Percentiles rank a stretch among this genome's conserved stretches.
These are phyloP conservation scores for Halteria grandinella DNA, from an alignment of 73 alveolate species.

Conservation along the genomic window DNA sequence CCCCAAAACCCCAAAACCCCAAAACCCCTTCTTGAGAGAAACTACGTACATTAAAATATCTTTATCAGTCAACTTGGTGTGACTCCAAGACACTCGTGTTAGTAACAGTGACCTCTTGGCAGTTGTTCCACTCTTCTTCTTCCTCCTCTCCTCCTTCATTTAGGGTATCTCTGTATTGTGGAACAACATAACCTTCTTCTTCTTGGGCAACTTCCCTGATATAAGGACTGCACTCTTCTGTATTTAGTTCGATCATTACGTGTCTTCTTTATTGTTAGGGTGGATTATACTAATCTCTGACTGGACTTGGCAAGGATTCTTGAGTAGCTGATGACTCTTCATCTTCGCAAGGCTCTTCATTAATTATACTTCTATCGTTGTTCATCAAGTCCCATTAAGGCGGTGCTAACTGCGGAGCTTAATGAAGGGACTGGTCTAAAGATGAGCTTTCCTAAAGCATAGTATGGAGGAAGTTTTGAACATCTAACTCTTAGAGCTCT, in stretches of 20 bases:
- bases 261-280: no score
- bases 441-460: constrained; percentile 4
- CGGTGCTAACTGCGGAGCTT: not conserved
- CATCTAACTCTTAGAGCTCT: constrained; percentile 34
- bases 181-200: not conserved
- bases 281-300: no score
- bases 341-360: constrained; percentile 32
- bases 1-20: not conserved
- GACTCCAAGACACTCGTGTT: not conserved
- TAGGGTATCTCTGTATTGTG: not conserved
- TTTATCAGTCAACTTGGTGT: not conserved
- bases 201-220: not conserved
- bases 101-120: not conserved
- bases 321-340: constrained; percentile 24
- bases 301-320: no score
- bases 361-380: not conserved
- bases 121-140: not conserved
- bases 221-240: no score
- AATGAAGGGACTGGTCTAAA: not conserved
- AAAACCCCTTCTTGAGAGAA: not conserved
- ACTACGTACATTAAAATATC: not conserved
- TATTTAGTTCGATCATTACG: no score
- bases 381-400: constrained; percentile 16
- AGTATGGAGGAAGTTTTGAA: not conserved
- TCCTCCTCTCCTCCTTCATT: not conserved